Base-by-base conservation (phyloP, 306 rosid genomes). In the Prunus salicina region DNA sequence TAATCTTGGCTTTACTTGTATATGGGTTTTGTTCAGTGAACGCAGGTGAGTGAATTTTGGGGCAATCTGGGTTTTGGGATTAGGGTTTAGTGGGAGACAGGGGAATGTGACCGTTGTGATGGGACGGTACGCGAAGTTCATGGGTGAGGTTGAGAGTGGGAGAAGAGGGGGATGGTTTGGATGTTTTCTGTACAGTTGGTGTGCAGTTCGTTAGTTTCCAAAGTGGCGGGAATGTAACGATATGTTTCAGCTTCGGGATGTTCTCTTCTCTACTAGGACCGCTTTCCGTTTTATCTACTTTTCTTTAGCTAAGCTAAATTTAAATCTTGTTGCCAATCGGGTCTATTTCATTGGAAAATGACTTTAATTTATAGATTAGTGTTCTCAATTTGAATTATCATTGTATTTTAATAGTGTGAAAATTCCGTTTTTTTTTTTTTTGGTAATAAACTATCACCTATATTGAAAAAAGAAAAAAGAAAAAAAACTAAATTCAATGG, bases 41-140 rank as follows among this genome's bases (percentile, higher is more conserved):
- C 69, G 46, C 14, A 68, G 22, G 68, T 25, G 72, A 50, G 61
- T 68, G 69, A 71, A 51, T 71, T 67, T 86, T 27, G 90, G 86
- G 84, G 78, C 60, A 72, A 50, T 58, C 18, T 38, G 49, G 63
- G 73, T 27, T 57, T 70, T 78, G 47, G 80, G 77, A 56, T 38
- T 9, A 57, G 67, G 68, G 73, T 9, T 77, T 30, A 69, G 51
- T 6, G 79, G 84, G 12, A 69, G 18, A 52, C 75, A 53, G 25
- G 83, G 72, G 15, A 82, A 63, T 71, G 88, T 4, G 56, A 84
- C 41, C 71, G 76, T 45, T 53, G 83, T 80, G 74, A 86, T 71
- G 67, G 83, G 63, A 55, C 78, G 79, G 80, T 85, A 81, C 64
- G 77, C 81, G 85, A 80, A 82, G 83, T 34, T 86, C 97, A 89